These are phyloP conservation scores for Cornus suecica DNA, from an alignment of 148 eudicot species.

Conservation along the genomic window DNA sequence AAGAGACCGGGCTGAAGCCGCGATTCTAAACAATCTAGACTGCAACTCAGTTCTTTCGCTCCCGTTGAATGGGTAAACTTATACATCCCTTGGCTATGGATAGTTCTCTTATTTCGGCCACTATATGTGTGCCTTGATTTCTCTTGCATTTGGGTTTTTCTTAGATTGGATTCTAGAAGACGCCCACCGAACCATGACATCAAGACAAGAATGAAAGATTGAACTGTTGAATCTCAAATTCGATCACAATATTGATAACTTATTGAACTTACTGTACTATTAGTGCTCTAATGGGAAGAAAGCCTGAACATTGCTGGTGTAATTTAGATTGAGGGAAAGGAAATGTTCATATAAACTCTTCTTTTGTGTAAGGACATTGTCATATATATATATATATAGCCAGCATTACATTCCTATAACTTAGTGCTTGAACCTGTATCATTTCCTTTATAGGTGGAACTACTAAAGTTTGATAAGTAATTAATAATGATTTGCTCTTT, in stretches of 20 bases:
- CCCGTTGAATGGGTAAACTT: constrained; percentile 1
- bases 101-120: background rate
- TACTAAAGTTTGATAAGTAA: too few relatives aligned
- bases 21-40: constrained; percentile 1
- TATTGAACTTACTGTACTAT: background rate
- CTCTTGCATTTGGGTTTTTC: background rate
- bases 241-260: background rate
- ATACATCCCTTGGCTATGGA: too few relatives aligned
- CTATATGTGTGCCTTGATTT: background rate
- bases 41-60: background rate
- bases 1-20: background rate
- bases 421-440: too few relatives aligned
- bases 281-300: background rate
- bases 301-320: background rate
- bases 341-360: background rate
- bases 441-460: too few relatives aligned
- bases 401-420: background rate
- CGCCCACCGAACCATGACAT: background rate
- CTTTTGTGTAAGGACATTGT: background rate
- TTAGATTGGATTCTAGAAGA: background rate
- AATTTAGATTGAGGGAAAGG: background rate
- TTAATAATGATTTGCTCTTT: too few relatives aligned
- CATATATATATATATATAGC: too few relatives aligned
- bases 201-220: background rate
- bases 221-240: background rate